A percentile compares a stretch with the other conserved stretches of the same genome.
These are phyloP conservation scores for Trametes cubensis DNA, from an alignment of 768 basidiomycete species.

Conservation along the genomic window DNA sequence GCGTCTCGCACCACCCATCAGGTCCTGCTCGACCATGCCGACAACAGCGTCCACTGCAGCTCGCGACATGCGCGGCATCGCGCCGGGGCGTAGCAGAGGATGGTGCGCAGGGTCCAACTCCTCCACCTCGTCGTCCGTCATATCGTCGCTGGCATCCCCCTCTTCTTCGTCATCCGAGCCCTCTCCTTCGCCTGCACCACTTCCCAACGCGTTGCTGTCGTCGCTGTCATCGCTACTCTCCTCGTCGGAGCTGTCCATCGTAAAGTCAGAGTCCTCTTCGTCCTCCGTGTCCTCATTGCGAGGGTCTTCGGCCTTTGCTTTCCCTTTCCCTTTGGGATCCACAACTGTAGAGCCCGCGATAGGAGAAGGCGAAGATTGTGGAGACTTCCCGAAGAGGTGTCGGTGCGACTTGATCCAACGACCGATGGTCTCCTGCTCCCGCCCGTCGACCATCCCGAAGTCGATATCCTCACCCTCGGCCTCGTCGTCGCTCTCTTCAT, in stretches of 20 bases:
- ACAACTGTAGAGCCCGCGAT: slow-evolving; percentile 6
- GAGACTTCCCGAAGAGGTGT: slow-evolving; percentile 52
- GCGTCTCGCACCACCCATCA: slow-evolving; percentile 42
- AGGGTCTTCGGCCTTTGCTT: slow-evolving; percentile 21
- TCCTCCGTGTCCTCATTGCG: slow-evolving; percentile 34
- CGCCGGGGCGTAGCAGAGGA: slow-evolving; percentile 65
- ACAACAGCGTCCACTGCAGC: slow-evolving; percentile 67
- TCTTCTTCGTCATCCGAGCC: slow-evolving; percentile 38
- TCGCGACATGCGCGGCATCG: slow-evolving; percentile 67
- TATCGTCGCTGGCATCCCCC: slow-evolving; percentile 34
- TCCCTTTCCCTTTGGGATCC: slow-evolving; percentile 10
- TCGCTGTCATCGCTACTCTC: slow-evolving; percentile 10
- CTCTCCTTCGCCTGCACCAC: slow-evolving; percentile 35
- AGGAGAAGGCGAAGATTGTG: background rate
- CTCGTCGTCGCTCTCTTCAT: slow-evolving; percentile 42
- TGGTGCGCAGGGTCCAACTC: slow-evolving; percentile 59
- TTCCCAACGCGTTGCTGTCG: slow-evolving; percentile 39
- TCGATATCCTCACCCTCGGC: slow-evolving; percentile 60
- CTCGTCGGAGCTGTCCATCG: slow-evolving; percentile 23
- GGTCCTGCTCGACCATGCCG: slow-evolving; percentile 59
- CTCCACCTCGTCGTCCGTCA: slow-evolving; percentile 37
- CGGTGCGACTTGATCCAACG: slow-evolving; percentile 66
- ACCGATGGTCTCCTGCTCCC: slow-evolving; percentile 64
- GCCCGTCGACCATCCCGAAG: slow-evolving; percentile 72
- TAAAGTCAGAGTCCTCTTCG: slow-evolving; percentile 38